These are phyloP conservation scores for Daldinia sp. DNA, from an alignment of 2,329 filamentous ascomycete species.

Conservation along the genomic window DNA sequence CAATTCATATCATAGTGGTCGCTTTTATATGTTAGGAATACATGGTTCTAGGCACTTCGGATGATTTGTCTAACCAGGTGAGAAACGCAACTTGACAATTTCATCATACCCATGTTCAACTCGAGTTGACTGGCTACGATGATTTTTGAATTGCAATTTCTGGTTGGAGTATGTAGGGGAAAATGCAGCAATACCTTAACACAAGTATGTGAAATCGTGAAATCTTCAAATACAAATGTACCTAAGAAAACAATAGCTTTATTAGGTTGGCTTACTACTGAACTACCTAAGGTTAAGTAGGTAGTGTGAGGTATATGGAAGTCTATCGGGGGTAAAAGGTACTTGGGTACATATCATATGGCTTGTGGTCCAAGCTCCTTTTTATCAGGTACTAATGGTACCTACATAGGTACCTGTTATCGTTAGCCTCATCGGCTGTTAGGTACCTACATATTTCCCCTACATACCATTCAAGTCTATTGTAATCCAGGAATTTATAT, in stretches of 20 bases:
- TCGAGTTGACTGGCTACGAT: constrained; percentile 1
- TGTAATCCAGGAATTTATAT: not conserved
- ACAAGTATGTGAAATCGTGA: not conserved
- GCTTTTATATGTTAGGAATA: not conserved
- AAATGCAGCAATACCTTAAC: not conserved
- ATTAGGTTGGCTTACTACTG: not conserved
- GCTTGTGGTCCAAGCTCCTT: not conserved
- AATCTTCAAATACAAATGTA: not conserved
- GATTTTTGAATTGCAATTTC: constrained; percentile 16
- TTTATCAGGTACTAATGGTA: not conserved
- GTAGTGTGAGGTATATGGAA: no score
- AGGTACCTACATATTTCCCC: not conserved
- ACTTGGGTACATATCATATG: no score
- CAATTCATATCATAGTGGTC: not conserved
- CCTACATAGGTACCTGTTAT: not conserved
- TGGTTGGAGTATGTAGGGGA: constrained; percentile 13
- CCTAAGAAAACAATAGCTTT: no score
- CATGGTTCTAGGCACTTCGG: not conserved
- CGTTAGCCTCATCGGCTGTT: not conserved
- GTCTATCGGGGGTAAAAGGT: no score
- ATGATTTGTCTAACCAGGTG: not conserved
- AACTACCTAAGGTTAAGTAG: no score
- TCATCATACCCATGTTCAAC: constrained; percentile 5
- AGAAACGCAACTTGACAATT: not conserved
- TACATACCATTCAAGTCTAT: not conserved